Evolutionary conservation across 1,284 basidiomycete species (phyloP).

Genomic region (Ganoderma boninense): DNA sequence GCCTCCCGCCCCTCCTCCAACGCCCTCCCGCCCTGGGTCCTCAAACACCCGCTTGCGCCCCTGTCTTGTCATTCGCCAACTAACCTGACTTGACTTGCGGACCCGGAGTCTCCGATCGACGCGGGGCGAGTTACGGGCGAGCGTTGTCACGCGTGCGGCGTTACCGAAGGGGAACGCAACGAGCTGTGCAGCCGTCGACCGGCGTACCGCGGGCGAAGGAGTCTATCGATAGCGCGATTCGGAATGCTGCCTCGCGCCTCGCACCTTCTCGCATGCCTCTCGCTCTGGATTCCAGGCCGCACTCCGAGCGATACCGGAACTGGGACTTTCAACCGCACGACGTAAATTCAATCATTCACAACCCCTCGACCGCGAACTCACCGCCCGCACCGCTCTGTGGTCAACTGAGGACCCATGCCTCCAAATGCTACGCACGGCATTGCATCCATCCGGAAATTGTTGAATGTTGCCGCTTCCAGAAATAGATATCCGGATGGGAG

Average conservation of each 20-base stretch:
- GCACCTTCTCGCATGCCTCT: conserved; percentile 3
- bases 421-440: background rate
- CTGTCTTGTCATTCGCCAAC: background rate
- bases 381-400: conserved; percentile 3
- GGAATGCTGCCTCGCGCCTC: conserved; percentile 7
- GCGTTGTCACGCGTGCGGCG: conserved; percentile 7
- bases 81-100: background rate
- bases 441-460: conserved; percentile 5
- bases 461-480: conserved; percentile 1
- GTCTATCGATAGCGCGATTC: conserved; percentile 18
- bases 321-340: background rate
- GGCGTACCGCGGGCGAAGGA: background rate
- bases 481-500: conserved; percentile 3
- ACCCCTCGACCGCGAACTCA: conserved; percentile 6
- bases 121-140: background rate
- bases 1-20: conserved; percentile 7
- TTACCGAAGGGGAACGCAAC: background rate
- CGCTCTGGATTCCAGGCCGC: background rate
- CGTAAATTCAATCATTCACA: conserved; percentile 16
- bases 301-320: background rate
- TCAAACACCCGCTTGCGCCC: background rate
- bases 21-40: background rate
- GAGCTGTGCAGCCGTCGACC: conserved; percentile 8
- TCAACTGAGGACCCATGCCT: background rate
- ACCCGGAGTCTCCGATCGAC: background rate